Evolutionary conservation across 331 rosid species (phyloP), one percentile per base, ranked within the genome.

Genomic region (Quercus lobata): DNA sequence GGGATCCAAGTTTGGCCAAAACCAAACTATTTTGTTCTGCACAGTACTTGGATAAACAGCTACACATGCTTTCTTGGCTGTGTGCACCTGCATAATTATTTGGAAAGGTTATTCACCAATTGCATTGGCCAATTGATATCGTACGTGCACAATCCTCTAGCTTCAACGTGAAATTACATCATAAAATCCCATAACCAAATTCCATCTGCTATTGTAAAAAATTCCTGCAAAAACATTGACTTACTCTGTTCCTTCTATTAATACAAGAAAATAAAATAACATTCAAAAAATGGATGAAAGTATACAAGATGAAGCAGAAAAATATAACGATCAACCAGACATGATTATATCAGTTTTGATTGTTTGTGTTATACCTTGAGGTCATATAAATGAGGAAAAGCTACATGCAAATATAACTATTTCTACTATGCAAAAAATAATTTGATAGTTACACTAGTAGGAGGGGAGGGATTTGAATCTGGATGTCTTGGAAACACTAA

Each of bases 1-100:
- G 79, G 97, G 93, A 80, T 94, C 94, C 49, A 85, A 49, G 72
- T 80, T 94, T 46, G 97, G 98, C 98, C 98, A 94, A 80, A 94
- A 94, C 97, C 97, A 92, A 30, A 94, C 72, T 35, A 92, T 87
- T 57, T 83, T 86, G 80, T 91, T 87, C 83, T 94, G 97, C 83
- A 90, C 92, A 1, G 82, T 86, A 62, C 89, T 87, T 69, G 98
- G 97, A 75, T 92, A 94, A 76, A 81, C 90, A 76, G 86, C 89
- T 46, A 84, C 97, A 84, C 98, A 91, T 7, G 98, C 95, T 79
- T 77, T 91, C 83, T 91, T 90, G 76, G 78, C 90, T 0, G 92
- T 80, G 80, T 91, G 92, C 80, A 92, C 60, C 98, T 94, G 92
- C 87, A 85, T 56, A 61, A 19, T 63, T 61, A 62, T 69, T 18